phyloP scores from a whole-genome alignment of 2,329 filamentous ascomycete genomes.

The Aspergillus hiratsukae region DNA sequence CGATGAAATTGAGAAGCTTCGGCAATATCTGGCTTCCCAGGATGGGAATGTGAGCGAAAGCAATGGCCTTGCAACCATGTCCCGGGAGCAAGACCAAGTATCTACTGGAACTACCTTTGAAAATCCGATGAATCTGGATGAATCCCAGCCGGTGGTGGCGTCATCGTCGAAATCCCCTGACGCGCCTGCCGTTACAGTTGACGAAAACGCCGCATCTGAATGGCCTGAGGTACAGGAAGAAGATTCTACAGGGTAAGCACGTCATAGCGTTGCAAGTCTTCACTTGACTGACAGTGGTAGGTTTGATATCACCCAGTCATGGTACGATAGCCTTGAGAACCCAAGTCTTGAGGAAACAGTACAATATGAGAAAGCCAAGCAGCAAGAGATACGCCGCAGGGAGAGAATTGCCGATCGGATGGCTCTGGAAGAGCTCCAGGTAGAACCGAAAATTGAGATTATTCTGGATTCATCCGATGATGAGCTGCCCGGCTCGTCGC shows the following conservation, averaged over 20 bases:
- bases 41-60: background rate
- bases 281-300: slow-evolving; percentile 4
- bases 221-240: background rate
- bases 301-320: slow-evolving; percentile 6
- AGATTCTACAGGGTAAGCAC: background rate
- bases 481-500: background rate
- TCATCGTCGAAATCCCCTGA: background rate
- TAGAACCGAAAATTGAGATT: background rate
- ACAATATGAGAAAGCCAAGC: slow-evolving; percentile 7
- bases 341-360: slow-evolving; percentile 9
- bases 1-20: background rate
- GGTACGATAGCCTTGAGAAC: slow-evolving; percentile 4
- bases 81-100: background rate
- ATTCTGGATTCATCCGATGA: background rate
- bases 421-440: background rate
- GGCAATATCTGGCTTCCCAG: background rate
- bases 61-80: background rate
- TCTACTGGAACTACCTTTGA: background rate
- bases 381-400: background rate
- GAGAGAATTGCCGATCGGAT: slow-evolving; percentile 5
- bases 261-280: background rate
- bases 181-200: background rate
- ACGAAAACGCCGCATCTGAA: background rate
- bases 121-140: background rate
- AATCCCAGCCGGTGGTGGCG: background rate